Conservation (phyloP, 2,329 filamentous ascomycete genomes). For the Cryphonectria japonica region DNA sequence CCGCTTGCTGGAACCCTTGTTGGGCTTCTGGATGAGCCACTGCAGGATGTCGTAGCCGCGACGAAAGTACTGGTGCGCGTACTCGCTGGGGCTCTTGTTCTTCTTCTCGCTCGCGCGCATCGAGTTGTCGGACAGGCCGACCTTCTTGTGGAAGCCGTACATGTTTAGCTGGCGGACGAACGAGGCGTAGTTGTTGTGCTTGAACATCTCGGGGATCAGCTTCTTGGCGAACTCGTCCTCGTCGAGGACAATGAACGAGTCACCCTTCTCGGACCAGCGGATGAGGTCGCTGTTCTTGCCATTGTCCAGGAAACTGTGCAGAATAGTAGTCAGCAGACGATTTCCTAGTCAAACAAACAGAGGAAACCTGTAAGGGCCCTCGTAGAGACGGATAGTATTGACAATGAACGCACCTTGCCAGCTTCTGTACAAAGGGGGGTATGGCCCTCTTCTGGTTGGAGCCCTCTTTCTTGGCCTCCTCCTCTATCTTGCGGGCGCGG, state of each 20-base stretch:
- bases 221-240: slow-evolving; percentile 99
- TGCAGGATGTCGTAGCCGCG: slow-evolving; percentile 89
- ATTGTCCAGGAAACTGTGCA: slow-evolving; percentile 83
- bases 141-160: slow-evolving; percentile 97
- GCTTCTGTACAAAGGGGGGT: slow-evolving; percentile 94
- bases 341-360: neutral
- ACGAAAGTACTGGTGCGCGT: slow-evolving; percentile 95
- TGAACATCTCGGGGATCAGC: slow-evolving; percentile 96
- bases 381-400: neutral
- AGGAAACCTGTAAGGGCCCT: slow-evolving; percentile 15
- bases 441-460: slow-evolving; percentile 51
- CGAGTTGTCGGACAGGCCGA: slow-evolving; percentile 92
- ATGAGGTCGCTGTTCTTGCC: slow-evolving; percentile 93
- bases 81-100: slow-evolving; percentile 97
- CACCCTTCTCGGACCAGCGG: slow-evolving; percentile 94
- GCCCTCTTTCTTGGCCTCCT: slow-evolving; percentile 80
- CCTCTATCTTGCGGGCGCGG: slow-evolving; percentile 68
- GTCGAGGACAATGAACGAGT: slow-evolving; percentile 94
- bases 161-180: slow-evolving; percentile 96
- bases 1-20: slow-evolving; percentile 66
- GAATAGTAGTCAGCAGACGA: slow-evolving; percentile 31
- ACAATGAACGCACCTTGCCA: slow-evolving; percentile 76
- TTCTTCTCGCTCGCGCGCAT: slow-evolving; percentile 97
- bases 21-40: slow-evolving; percentile 96
- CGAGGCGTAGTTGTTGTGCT: slow-evolving; percentile 97